phyloP scores from a whole-genome alignment of 2,329 filamentous ascomycete species.

The Mycosphaerella sp. region DNA sequence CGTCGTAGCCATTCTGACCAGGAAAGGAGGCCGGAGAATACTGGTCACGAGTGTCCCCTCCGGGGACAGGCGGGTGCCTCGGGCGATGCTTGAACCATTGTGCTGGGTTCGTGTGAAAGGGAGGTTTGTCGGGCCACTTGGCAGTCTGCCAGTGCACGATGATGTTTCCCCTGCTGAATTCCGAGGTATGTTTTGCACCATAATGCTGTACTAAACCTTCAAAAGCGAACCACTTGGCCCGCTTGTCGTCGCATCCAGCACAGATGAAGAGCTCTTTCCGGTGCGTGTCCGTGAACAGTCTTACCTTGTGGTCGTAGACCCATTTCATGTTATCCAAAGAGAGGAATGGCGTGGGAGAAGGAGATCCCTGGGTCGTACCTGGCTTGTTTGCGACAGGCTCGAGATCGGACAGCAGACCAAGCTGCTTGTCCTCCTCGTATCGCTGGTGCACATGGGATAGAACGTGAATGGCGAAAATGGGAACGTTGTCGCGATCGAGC shows the following conservation, averaged over 20 bases:
- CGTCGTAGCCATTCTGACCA: slow-evolving; percentile 5
- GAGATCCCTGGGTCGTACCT: slow-evolving; percentile 16
- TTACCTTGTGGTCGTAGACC: slow-evolving; percentile 72
- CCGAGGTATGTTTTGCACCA: slow-evolving; percentile 69
- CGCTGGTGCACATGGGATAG: slow-evolving; percentile 52
- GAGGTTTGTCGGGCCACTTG: slow-evolving; percentile 70
- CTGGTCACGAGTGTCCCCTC: slow-evolving; percentile 8
- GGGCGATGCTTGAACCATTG: slow-evolving; percentile 12
- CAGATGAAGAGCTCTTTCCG: slow-evolving; percentile 72
- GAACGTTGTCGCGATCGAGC: slow-evolving; percentile 56
- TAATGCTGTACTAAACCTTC: slow-evolving; percentile 78
- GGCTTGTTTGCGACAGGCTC: slow-evolving; percentile 13
- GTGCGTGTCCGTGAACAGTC: slow-evolving; percentile 57
- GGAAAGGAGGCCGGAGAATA: slow-evolving; percentile 8
- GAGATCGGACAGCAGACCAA: slow-evolving; percentile 20
- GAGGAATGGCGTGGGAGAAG: slow-evolving; percentile 37
- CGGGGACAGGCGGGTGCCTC: slow-evolving; percentile 17
- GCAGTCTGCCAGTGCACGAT: slow-evolving; percentile 70
- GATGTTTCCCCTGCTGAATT: slow-evolving; percentile 62
- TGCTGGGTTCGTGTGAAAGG: slow-evolving; percentile 56
- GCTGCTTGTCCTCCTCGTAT: slow-evolving; percentile 40
- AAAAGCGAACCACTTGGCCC: slow-evolving; percentile 64
- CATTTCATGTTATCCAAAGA: slow-evolving; percentile 82
- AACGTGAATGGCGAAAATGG: slow-evolving; percentile 65
- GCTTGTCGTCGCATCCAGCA: slow-evolving; percentile 56